Evolutionary conservation across 495 filamentous ascomycete genomes (phyloP), one percentile per base, ranked within the genome.

Genomic region (Thozetella sp.): DNA sequence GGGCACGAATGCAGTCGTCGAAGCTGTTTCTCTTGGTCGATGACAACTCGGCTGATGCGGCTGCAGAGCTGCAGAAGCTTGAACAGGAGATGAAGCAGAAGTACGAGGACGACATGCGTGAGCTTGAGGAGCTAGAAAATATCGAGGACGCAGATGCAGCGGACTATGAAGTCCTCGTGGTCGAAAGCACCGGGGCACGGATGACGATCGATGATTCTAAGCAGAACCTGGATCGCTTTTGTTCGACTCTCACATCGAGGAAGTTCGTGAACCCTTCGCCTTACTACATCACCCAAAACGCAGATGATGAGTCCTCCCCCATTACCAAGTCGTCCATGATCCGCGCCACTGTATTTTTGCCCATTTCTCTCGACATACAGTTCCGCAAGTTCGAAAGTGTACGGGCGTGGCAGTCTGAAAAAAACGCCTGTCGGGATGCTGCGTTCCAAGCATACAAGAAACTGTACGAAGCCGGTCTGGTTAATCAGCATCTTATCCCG

Each of bases 221-320:
- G 22, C 64, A 78, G 13, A 93, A 97, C 71, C 83, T 99, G 1
- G 77, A 90, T 53, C 93, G 97, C 68, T 97, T 97, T 63, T 97
- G 92, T 67, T 73, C 75, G 19, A 80, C 81, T 0, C 67, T 96
- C 3, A 84, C 87, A 13, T 63, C 67, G 0, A 75, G 79, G 22
- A 76, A 80, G 25, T 90, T 89, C 59, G 69, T 76, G 12, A 75
- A 83, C 65, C 59, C 66, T 37, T 68, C 67, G 3, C 84, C 86
- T 0, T 81, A 81, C 50, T 88, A 84, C 63, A 76, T 82, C 27
- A 53, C 57, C 25, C 40, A 59, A 10, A 56, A 55, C 12, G 11
- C 60, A 22, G 55, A 63, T 10, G 67, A 62, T 19, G 61, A 58
- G 10, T 56, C 55, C 2, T 22, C 67, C 1, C 59, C 55, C 6